Percentiles rank a stretch among this genome's conserved stretches.
Conservation (phyloP, 257 asterid species). For the Fraxinus excelsior region DNA sequence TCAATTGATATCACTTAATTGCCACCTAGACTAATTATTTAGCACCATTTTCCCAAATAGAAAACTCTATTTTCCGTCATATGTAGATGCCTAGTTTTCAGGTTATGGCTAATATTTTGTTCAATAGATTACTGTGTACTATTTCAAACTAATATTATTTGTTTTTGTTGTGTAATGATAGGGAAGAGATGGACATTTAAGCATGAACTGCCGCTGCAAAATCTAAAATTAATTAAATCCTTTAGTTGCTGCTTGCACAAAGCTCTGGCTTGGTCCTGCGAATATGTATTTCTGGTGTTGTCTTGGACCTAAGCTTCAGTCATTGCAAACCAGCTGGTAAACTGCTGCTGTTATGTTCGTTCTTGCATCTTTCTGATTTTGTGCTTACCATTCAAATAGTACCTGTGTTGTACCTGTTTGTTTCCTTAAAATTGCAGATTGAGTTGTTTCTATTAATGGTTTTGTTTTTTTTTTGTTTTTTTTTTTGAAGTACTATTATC, state of each 20-base stretch:
- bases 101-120: neutral
- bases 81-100: neutral
- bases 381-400: neutral
- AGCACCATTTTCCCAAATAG: neutral
- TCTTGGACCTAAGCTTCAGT: neutral
- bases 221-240: neutral
- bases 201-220: neutral
- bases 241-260: neutral
- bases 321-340: neutral
- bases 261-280: neutral
- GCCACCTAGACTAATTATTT: neutral
- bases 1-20: neutral
- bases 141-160: neutral
- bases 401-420: neutral
- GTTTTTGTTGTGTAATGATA: neutral
- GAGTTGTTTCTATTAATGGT: neutral
- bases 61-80: neutral
- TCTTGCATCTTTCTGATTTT: neutral
- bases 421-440: neutral
- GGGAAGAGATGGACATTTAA: neutral
- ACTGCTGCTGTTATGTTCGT: neutral
- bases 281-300: neutral
- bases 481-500: neutral
- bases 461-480: no score
- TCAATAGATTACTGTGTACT: neutral